Evolutionary conservation across 202 grass and related monocot species (phyloP), one percentile per base, ranked within the genome.

Genomic region (Schoenoplectus triqueter): DNA sequence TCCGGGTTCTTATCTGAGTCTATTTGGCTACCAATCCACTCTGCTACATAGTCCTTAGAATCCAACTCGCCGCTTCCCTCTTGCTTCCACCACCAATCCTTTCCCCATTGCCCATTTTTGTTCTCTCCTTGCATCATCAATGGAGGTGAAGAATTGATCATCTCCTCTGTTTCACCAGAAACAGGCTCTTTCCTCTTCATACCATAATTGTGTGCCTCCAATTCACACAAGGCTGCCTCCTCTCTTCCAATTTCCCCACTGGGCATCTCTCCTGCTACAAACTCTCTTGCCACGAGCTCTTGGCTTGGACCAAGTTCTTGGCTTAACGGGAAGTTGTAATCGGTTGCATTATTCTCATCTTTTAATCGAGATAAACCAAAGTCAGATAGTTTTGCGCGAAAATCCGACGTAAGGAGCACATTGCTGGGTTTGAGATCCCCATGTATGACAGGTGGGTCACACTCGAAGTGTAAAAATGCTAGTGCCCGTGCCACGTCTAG

Each of bases 71-170:
- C 85, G 64, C 92, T 95, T 52, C 73, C 95, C 5, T 95, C 91
- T 80, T 98, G 95, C 87, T 98, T 98, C 95, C 95, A 98, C 95
- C 95, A 98, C 95, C 95, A 98, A n/a, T 98, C 91, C 69, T 93
- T 93, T 6, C 91, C 92, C 95, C 88, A 89, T 55, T 81, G 88
- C 5, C 40, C 66, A 9, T 81, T 90, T 13, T 83, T 59, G 20
- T 49, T 83, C n/a, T 66, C 64, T 7, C 69, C 83, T 10, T 66
- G 81, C 46, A 46, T 17, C 22, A 18, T 20, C 56, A 84, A 90
- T 13, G 17, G 60, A 0, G 84, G 83, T 18, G 44, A 84, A 74
- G 84, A 65, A 39, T 89, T 88, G 0, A 84, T 87, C 1, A 11
- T 81, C 4, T 77, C 54, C 7, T 92, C 90, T 49, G n/a, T 64